Evolutionary conservation across 176 grass and related monocot species (phyloP).

Genomic region (Saccharum spontaneum): DNA sequence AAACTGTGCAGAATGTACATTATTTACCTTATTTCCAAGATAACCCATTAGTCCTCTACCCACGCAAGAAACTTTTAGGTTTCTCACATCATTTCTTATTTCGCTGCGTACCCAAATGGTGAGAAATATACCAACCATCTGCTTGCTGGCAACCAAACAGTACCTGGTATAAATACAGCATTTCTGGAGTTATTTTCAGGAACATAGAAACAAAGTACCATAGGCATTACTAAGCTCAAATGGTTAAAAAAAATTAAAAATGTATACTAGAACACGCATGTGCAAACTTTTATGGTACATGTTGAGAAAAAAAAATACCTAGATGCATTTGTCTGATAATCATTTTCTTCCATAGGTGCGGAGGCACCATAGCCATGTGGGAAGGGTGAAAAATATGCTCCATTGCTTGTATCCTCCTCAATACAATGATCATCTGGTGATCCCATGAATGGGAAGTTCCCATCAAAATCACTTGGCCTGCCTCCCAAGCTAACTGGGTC

Average conservation of each 20-base stretch:
- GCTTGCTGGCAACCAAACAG: slow-evolving; percentile 93
- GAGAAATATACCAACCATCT: slow-evolving; percentile 99
- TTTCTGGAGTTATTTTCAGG: slow-evolving; percentile 21
- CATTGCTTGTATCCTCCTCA: slow-evolving; percentile 48
- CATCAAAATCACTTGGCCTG: slow-evolving; percentile 74
- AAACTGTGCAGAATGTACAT: background rate
- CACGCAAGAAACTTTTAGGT: slow-evolving; percentile 94
- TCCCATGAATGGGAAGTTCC: slow-evolving; percentile 50
- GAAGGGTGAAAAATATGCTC: slow-evolving; percentile 49
- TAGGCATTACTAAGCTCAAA: background rate
- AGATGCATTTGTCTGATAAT: slow-evolving; percentile 40
- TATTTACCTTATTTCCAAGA: slow-evolving; percentile 95
- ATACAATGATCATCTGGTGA: slow-evolving; percentile 60
- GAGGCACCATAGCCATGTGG: slow-evolving; percentile 53
- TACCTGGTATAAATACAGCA: slow-evolving; percentile 52
- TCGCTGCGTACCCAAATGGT: slow-evolving; percentile 84
- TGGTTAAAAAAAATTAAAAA: background rate
- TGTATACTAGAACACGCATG: background rate
- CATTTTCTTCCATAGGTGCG: slow-evolving; percentile 49
- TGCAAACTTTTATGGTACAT: background rate
- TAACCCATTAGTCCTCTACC: slow-evolving; percentile 98
- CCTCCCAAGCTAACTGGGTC: slow-evolving; percentile 55
- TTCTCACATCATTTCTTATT: slow-evolving; percentile 85
- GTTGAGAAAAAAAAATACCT: slow-evolving; percentile 46
- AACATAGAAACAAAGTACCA: slow-evolving; percentile 1